Percentiles rank a stretch among this genome's conserved stretches.
Conservation (phyloP, 148 eudicot genomes). For the Spergularia bocconei region DNA sequence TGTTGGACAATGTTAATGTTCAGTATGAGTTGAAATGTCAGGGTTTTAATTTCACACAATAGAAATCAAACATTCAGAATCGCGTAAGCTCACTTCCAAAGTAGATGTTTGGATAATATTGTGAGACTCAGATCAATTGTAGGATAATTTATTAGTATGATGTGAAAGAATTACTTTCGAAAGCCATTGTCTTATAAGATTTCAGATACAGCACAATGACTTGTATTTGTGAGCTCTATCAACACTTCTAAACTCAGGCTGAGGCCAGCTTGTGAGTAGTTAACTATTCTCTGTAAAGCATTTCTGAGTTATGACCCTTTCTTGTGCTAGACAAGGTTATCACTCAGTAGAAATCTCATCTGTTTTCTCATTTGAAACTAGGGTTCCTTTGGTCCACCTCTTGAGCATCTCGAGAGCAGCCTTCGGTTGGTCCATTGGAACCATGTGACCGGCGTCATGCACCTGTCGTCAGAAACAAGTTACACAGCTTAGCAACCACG, state of each 20-base stretch:
- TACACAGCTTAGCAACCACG: constrained; percentile 1
- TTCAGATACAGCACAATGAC: neutral
- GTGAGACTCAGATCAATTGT: neutral
- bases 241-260: neutral
- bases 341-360: constrained; percentile 23
- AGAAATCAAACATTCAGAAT: too few species aligned
- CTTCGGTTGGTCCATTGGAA: constrained; percentile 89
- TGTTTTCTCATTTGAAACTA: constrained; percentile 23
- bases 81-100: neutral
- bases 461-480: constrained; percentile 35
- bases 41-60: too few species aligned
- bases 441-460: constrained; percentile 75
- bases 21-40: too few species aligned
- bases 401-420: constrained; percentile 74
- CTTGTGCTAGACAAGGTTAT: neutral
- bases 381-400: constrained; percentile 65
- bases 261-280: neutral
- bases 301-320: constrained; percentile 15
- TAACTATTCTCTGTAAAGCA: constrained; percentile 6
- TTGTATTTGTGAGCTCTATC: constrained; percentile 11
- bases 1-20: too few species aligned
- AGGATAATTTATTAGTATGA: constrained; percentile 16
- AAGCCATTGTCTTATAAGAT: constrained; percentile 7
- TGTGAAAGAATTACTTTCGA: constrained; percentile 7
- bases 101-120: neutral